Base-by-base conservation (phyloP, 805 yeast genomes). In the Diddensiella transvaalensis region DNA sequence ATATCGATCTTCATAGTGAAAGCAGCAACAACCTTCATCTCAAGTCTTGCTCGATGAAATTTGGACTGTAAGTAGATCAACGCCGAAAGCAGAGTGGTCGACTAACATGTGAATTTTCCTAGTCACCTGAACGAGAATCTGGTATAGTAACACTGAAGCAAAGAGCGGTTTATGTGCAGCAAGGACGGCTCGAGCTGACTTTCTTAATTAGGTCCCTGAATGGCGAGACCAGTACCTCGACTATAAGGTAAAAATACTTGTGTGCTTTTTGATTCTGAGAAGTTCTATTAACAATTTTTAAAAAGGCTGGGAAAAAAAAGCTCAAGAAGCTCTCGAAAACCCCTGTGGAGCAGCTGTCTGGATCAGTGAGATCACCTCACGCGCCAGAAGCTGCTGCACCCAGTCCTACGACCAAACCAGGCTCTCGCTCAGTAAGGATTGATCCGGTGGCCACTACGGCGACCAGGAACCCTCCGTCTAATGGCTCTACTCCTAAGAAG, bases 291-390 rank as follows among this genome's bases (percentile, higher is more conserved):
- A 26, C 43, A 18, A 22, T 40, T 26, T 26, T 8, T 26, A 26
- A 26, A 35, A 10, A 59, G 66, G 60, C 58, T 8, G 85, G 85
- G 37, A 80, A 80, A 60, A 75, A 77, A 60, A 61, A 72, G 36
- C 75, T 80, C 47, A 74, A 75, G 51, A 67, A 67, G 46, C 59
- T 72, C n/a, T 49, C 36, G 40, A 53, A 58, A 47, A 55, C 40
- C 8, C 29, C 35, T 18, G 50, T 52, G 2, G 8, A 26, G 13
- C 32, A 35, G 15, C 17, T 35, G 21, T 8, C 38, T 8, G 38
- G 38, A n/a, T 35, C 38, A 8, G 15, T 35, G 8, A 35, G 38
- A 15, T 35, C 38, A 17, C 38, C 32, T 8, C 8, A 26, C 8
- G 44, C 40, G 26, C 36, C 45, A 11, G 39, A 23, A 1, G 19